Evolutionary conservation across 1,139 yeast species (phyloP).

Genomic region (Candida sanyaensis): DNA sequence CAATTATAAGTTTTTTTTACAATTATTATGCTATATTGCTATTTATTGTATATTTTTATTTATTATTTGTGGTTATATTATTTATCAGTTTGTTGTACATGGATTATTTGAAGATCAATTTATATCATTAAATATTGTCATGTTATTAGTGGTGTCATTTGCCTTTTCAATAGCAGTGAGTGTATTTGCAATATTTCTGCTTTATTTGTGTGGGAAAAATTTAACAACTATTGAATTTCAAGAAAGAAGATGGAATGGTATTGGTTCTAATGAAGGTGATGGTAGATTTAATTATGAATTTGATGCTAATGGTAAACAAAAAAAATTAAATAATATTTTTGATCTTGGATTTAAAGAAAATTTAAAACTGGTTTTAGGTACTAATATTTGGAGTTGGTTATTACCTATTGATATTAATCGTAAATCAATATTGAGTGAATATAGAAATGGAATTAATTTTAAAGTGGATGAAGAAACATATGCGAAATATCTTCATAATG

Average conservation of each 20-base stretch:
- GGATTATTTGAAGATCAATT: conserved; percentile 38
- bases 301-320: conserved; percentile 32
- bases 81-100: conserved; percentile 53
- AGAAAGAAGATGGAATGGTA: conserved; percentile 48
- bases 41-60: conserved; percentile 47
- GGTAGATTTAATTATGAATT: conserved; percentile 35
- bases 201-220: conserved; percentile 62
- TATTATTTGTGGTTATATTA: conserved; percentile 34
- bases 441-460: conserved; percentile 54
- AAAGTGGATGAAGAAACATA: conserved; percentile 46
- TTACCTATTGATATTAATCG: conserved; percentile 54
- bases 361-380: conserved; percentile 76
- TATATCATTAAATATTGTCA: conserved; percentile 61
- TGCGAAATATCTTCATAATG: conserved; percentile 42
- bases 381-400: conserved; percentile 62
- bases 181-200: conserved; percentile 58
- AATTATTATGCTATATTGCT: conserved; percentile 63
- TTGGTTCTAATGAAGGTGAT: conserved; percentile 28
- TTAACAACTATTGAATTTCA: conserved; percentile 82
- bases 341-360: conserved; percentile 68
- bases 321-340: conserved; percentile 61
- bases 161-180: conserved; percentile 66
- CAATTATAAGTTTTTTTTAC: conserved; percentile 77
- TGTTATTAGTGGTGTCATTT: conserved; percentile 58
- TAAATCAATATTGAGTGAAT: conserved; percentile 22